Percentiles rank a stretch among this genome's conserved stretches.
Evolutionary conservation across 2,329 filamentous ascomycete genomes (phyloP).

Genomic region (Didymella pinodella): DNA sequence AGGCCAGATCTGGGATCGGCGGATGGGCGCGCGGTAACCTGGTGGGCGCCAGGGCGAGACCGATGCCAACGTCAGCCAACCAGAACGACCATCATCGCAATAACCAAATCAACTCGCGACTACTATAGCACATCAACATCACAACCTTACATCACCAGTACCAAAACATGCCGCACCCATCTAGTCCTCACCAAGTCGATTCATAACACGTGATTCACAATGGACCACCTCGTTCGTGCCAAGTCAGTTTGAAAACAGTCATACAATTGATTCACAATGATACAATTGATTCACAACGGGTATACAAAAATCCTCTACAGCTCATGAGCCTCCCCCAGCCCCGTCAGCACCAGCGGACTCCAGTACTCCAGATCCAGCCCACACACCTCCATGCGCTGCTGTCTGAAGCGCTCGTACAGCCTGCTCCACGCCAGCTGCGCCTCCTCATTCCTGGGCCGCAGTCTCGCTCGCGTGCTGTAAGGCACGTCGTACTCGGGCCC

Average conservation of each 20-base stretch:
- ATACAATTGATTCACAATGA: not conserved
- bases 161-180: no score
- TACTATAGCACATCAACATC: no score
- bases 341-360: constrained; percentile 34
- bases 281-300: no score
- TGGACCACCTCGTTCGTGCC: no score
- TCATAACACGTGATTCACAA: no score
- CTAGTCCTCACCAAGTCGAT: no score
- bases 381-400: constrained; percentile 61
- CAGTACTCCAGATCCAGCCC: constrained; percentile 60
- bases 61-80: not conserved
- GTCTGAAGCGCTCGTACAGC: constrained; percentile 59
- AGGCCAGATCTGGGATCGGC: no score
- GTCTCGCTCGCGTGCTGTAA: constrained; percentile 50
- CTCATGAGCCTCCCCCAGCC: constrained; percentile 12
- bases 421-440: constrained; percentile 59
- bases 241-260: not conserved
- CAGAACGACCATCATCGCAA: no score
- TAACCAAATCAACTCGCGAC: no score
- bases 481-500: constrained; percentile 61
- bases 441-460: constrained; percentile 56
- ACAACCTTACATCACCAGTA: no score
- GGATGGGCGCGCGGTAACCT: no score
- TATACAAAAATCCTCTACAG: not conserved
- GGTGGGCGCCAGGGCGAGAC: not conserved